phyloP scores from a whole-genome alignment of 2,329 filamentous ascomycete genomes.

The Thielaviopsis euricoi region DNA sequence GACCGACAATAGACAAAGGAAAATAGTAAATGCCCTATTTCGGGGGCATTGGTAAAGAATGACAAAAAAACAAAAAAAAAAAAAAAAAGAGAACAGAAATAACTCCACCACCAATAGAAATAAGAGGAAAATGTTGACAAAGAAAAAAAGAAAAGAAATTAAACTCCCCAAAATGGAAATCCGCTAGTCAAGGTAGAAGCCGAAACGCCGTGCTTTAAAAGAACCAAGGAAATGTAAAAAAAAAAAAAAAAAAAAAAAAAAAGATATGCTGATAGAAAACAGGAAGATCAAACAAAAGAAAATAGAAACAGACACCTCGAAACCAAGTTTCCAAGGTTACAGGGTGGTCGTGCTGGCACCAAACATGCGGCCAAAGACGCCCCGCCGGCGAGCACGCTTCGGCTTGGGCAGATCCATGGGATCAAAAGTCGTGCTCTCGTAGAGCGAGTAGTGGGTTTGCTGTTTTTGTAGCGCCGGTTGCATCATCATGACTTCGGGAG shows the following conservation, averaged over 20 bases:
- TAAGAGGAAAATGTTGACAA: not conserved
- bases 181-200: not conserved
- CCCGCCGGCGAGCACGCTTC: conserved; percentile 33
- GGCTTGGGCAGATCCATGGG: conserved; percentile 30
- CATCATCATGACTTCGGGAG: conserved; percentile 21
- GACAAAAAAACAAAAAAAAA: no score
- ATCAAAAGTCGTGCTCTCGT: conserved; percentile 38
- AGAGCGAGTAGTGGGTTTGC: conserved; percentile 27
- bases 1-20: no score
- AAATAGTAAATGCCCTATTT: not conserved
- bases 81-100: not conserved
- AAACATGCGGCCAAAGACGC: conserved; percentile 38
- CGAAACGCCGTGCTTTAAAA: conserved; percentile 2
- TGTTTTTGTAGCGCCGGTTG: conserved; percentile 16
- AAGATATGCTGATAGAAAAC: conserved; percentile 13
- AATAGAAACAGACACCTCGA: conserved; percentile 7
- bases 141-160: not conserved
- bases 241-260: no score
- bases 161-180: not conserved
- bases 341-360: conserved; percentile 26
- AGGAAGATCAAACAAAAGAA: conserved; percentile 13
- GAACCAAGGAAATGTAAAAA: not conserved
- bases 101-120: not conserved
- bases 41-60: no score
- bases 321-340: conserved; percentile 14